Conservation (phyloP, 2,329 filamentous ascomycete species). For the Apiospora kogelbergensis region DNA sequence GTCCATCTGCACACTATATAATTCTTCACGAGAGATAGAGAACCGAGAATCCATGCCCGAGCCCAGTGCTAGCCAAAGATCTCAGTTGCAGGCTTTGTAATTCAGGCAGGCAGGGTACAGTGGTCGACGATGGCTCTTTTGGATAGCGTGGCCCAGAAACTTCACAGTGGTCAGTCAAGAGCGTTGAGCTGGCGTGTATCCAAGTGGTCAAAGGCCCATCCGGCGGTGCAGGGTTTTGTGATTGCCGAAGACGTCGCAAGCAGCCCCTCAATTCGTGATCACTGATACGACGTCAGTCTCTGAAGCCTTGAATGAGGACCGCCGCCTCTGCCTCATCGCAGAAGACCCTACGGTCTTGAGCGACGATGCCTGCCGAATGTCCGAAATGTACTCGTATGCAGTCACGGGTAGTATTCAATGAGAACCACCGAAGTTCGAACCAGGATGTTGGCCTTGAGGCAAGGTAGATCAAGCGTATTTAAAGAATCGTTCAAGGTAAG, state of each 20-base stretch:
- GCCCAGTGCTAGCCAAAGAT: constrained; percentile 5
- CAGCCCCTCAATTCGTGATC: neutral
- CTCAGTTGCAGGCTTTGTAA: neutral
- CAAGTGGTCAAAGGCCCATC: constrained; percentile 19
- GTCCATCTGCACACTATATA: constrained; percentile 70
- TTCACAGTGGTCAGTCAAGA: neutral
- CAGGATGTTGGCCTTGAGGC: neutral
- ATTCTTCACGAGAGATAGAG: constrained; percentile 59
- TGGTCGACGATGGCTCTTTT: neutral
- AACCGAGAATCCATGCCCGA: constrained; percentile 65
- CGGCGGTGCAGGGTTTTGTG: neutral
- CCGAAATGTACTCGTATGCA: constrained; percentile 2
- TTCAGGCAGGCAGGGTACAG: neutral
- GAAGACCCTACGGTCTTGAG: constrained; percentile 30
- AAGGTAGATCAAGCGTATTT: neutral
- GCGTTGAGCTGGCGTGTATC: neutral
- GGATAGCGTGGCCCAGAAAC: neutral
- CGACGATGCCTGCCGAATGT: constrained; percentile 1
- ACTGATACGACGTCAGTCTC: constrained; percentile 22
- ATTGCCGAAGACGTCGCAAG: neutral
- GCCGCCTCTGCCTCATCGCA: constrained; percentile 37
- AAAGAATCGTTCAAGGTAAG: neutral
- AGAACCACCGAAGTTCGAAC: neutral
- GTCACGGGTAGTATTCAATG: neutral
- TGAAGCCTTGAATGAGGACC: constrained; percentile 30